phyloP scores from a whole-genome alignment of 352 stramenopile genomes.

The Thraustochytrium striatum region DNA sequence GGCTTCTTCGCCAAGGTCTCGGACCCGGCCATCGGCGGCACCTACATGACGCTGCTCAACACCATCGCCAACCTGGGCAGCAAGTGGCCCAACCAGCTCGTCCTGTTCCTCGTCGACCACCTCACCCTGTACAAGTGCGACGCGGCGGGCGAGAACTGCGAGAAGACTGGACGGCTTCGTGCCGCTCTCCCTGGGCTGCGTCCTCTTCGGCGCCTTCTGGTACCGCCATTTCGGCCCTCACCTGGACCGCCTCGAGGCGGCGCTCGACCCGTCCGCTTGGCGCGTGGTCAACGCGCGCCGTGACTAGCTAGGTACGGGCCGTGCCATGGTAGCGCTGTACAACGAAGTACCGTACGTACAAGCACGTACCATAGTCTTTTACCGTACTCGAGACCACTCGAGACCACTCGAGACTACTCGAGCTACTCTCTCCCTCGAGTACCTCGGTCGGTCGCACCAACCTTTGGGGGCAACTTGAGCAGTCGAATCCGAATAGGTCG shows the following conservation, averaged over 20 bases:
- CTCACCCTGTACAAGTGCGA: constrained; percentile 34
- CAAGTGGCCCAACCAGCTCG: constrained; percentile 72
- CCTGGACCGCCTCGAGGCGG: constrained; percentile 34
- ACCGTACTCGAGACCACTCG: no score
- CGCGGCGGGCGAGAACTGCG: not conserved
- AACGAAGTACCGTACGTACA: no score
- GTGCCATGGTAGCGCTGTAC: no score
- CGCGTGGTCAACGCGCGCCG: no score
- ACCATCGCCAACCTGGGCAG: constrained; percentile 95
- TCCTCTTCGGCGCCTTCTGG: constrained; percentile 19
- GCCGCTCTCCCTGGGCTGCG: constrained; percentile 6
- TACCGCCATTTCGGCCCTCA: not conserved
- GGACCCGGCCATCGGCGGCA: constrained; percentile 94
- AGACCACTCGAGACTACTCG: no score
- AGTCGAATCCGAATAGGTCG: no score
- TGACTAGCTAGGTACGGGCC: no score
- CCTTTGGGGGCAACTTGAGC: no score
- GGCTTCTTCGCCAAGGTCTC: constrained; percentile 95
- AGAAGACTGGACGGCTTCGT: constrained; percentile 19
- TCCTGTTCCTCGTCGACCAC: constrained; percentile 59
- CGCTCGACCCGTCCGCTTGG: constrained; percentile 2
- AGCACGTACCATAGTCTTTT: no score
- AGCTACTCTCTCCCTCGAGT: no score
- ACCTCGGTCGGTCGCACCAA: no score
- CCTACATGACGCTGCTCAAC: constrained; percentile 99